Conservation (phyloP, 2,329 filamentous ascomycete species). For the Colletotrichum sublineola region DNA sequence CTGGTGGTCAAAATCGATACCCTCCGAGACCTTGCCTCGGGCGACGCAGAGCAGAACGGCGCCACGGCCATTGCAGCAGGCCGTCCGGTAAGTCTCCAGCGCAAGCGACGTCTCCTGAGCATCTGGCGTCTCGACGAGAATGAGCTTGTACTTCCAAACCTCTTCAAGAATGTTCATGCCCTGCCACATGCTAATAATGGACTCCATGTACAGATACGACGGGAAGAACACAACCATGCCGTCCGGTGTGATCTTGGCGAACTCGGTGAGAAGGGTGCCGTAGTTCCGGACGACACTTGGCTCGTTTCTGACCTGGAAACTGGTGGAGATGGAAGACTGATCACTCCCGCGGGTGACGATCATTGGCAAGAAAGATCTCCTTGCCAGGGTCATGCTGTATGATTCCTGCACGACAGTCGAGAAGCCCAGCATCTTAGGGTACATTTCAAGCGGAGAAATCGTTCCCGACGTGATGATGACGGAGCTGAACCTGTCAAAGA, state of each 20-base stretch:
- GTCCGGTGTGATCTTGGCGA: constrained; percentile 95
- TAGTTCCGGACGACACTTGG: constrained; percentile 98
- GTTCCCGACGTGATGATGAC: constrained; percentile 99
- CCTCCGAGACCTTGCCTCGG: constrained; percentile 96
- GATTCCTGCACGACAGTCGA: constrained; percentile 94
- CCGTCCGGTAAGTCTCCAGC: constrained; percentile 95
- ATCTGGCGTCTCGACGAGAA: constrained; percentile 96
- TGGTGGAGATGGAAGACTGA: constrained; percentile 91
- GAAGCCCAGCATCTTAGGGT: constrained; percentile 98
- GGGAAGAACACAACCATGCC: constrained; percentile 99
- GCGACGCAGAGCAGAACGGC: constrained; percentile 95
- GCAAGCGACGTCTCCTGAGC: constrained; percentile 97
- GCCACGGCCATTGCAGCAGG: constrained; percentile 95
- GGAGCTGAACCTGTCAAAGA: constrained; percentile 97
- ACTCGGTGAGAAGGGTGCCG: constrained; percentile 92
- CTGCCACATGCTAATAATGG: constrained; percentile 99
- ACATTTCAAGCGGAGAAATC: constrained; percentile 97
- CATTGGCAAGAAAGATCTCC: constrained; percentile 97
- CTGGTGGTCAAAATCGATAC: constrained; percentile 99
- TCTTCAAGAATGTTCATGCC: constrained; percentile 97
- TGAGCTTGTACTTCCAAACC: constrained; percentile 99
- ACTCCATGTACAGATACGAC: constrained; percentile 99
- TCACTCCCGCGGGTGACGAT: constrained; percentile 96
- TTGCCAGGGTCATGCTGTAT: constrained; percentile 94
- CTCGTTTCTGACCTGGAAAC: constrained; percentile 96